Base-by-base conservation (phyloP, 2,329 filamentous ascomycete species). In the Penicillium italicum region DNA sequence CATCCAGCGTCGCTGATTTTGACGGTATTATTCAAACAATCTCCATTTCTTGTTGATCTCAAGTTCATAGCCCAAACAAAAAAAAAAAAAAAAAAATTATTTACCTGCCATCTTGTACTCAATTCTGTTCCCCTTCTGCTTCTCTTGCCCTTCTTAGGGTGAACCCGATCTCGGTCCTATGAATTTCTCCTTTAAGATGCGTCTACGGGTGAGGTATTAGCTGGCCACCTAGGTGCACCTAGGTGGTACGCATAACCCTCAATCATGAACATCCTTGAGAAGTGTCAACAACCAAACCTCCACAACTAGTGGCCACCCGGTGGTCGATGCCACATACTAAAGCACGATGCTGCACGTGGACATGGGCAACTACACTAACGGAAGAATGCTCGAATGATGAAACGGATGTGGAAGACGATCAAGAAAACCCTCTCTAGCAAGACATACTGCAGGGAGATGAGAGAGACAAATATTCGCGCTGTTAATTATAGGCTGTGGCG, bases 1-100 rank as follows among this genome's bases (percentile, higher is more conserved):
- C 62, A 77, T 83, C 41, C 79, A 80, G 59, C 74, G 79, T 30
- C 77, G 76, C 59, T 78, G 65, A 69, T 43, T 18, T 36, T 38
- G 18, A 34, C 30, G 30, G 34, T 49, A 18, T 42, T 52, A 22
- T 14, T 20, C 18, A 31, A 14, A 22, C 16, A 20, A 14, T 8
- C 22, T 40, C 43, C 38, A 42, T 44, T 28, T 20, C 28, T 47
- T 18, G 16, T 50, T 53, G 16, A 20, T 44, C 14, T 47, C 30
- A 10, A 22, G n/a, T 31, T 28, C 38, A 37, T 44, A 34, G 30
- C 22, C 49, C n/a, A n/a, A n/a, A n/a, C n/a, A n/a, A n/a, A n/a
- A n/a, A n/a, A n/a, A n/a, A n/a, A n/a, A n/a, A n/a, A n/a, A 16
- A 28, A 36, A 20, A 43, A 3, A n/a, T 44, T 14, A 51, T 44